phyloP scores from a whole-genome alignment of 805 yeast genomes.

The Pichia eremophila region DNA sequence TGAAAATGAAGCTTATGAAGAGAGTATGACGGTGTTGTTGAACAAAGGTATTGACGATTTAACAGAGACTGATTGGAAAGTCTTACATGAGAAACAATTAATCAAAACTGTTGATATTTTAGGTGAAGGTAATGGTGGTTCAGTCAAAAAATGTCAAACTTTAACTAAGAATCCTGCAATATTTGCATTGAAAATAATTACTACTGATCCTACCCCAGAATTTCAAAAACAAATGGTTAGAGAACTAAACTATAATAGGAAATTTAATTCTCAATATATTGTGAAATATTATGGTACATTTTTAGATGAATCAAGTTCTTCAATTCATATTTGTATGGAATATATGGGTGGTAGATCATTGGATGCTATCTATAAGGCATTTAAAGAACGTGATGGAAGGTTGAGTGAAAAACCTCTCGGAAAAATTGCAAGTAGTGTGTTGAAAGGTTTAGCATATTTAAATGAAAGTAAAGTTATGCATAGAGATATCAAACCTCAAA shows the following conservation, averaged over 20 bases:
- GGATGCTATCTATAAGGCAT: conserved; percentile 81
- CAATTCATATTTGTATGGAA: conserved; percentile 94
- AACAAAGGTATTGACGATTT: conserved; percentile 8
- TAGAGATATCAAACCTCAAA: conserved; percentile 93
- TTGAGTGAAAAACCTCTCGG: conserved; percentile 92
- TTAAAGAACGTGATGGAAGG: conserved; percentile 66
- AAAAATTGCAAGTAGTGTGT: conserved; percentile 76
- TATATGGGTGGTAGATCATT: conserved; percentile 90
- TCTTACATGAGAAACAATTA: conserved; percentile 44
- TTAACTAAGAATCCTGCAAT: conserved; percentile 43
- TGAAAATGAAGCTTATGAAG: neutral
- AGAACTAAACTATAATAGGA: conserved; percentile 80
- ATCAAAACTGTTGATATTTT: conserved; percentile 61
- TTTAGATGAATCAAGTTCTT: conserved; percentile 61
- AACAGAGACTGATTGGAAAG: conserved; percentile 70
- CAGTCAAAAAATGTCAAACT: conserved; percentile 71
- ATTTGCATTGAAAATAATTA: conserved; percentile 76
- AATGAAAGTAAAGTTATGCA: conserved; percentile 86
- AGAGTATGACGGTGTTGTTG: neutral
- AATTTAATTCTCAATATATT: conserved; percentile 74
- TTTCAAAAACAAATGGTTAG: conserved; percentile 84
- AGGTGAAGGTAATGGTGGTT: conserved; percentile 95
- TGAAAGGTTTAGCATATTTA: conserved; percentile 76
- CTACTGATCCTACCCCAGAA: conserved; percentile 74
- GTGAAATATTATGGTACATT: conserved; percentile 93